Evolutionary conservation across 352 stramenopile genomes (phyloP).

Genomic region (Peronospora tabacina): DNA sequence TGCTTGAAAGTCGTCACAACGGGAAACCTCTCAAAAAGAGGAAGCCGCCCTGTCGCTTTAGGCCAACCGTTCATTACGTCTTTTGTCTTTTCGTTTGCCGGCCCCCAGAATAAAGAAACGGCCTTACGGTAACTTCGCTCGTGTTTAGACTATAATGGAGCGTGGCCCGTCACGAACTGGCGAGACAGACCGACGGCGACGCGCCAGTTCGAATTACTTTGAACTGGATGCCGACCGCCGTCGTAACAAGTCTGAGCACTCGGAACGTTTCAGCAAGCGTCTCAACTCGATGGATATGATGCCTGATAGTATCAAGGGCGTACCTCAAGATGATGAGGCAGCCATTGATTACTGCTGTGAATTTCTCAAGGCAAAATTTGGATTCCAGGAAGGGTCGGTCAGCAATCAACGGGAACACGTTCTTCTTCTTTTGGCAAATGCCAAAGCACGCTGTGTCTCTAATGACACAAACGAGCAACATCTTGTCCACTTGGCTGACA

Average conservation of each 20-base stretch:
- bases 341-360: constrained; percentile 81
- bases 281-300: constrained; percentile 54
- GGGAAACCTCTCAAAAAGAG: neutral
- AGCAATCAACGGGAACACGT: constrained; percentile 82
- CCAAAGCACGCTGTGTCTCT: constrained; percentile 43
- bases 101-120: neutral
- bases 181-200: constrained; percentile 39
- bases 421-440: constrained; percentile 71
- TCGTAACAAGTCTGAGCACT: constrained; percentile 64
- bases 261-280: constrained; percentile 46
- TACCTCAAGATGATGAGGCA: constrained; percentile 60
- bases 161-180: constrained; percentile 26
- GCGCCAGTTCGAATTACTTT: constrained; percentile 81
- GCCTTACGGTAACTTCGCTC: neutral
- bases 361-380: constrained; percentile 70
- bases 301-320: constrained; percentile 35
- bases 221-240: constrained; percentile 66
- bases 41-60: constrained; percentile 18
- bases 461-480: constrained; percentile 48
- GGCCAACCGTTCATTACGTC: neutral
- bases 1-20: neutral
- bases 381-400: constrained; percentile 76
- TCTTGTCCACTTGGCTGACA: constrained; percentile 54
- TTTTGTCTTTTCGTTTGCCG: neutral
- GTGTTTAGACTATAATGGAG: constrained; percentile 13